A percentile compares a stretch with the other conserved stretches of the same genome.
phyloP scores from a whole-genome alignment of 805 yeast genomes.

The Jamesozyma gamospora region DNA sequence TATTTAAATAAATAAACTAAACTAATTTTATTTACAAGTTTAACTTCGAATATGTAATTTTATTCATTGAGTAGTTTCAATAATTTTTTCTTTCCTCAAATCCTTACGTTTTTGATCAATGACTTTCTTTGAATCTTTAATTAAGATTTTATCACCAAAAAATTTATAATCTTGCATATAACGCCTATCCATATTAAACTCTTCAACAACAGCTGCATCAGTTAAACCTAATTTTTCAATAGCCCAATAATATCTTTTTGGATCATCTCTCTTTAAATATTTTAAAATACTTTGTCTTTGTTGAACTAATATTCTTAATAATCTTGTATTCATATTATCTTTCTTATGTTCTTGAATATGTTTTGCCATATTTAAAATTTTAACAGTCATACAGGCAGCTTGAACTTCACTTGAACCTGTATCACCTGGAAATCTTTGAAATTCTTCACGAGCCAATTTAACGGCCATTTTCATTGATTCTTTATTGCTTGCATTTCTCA shows the following conservation, averaged over 20 bases:
- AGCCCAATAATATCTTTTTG: constrained; percentile 76
- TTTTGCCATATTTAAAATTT: constrained; percentile 64
- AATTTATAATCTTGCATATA: constrained; percentile 71
- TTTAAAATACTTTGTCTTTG: constrained; percentile 74
- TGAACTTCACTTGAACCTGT: constrained; percentile 94
- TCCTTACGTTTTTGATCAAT: constrained; percentile 39
- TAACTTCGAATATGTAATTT: not conserved
- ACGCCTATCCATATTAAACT: constrained; percentile 70
- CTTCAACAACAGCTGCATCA: constrained; percentile 66
- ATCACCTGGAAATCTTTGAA: constrained; percentile 76
- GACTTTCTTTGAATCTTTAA: constrained; percentile 44
- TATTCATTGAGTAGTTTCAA: constrained; percentile 8
- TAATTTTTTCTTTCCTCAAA: constrained; percentile 36
- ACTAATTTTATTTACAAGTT: constrained; percentile 3
- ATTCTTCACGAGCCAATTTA: constrained; percentile 63
- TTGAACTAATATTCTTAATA: constrained; percentile 75
- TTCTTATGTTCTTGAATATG: constrained; percentile 64
- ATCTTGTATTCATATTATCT: constrained; percentile 61
- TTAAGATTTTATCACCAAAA: constrained; percentile 59
- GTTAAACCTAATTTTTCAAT: constrained; percentile 80
- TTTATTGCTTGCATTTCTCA: constrained; percentile 55
- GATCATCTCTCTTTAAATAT: constrained; percentile 71
- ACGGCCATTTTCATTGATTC: constrained; percentile 53
- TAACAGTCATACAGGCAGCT: constrained; percentile 81
- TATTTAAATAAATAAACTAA: no score